phyloP scores from a whole-genome alignment of 371 early-diverging fungal genomes.

The Apophysomyces elegans region DNA sequence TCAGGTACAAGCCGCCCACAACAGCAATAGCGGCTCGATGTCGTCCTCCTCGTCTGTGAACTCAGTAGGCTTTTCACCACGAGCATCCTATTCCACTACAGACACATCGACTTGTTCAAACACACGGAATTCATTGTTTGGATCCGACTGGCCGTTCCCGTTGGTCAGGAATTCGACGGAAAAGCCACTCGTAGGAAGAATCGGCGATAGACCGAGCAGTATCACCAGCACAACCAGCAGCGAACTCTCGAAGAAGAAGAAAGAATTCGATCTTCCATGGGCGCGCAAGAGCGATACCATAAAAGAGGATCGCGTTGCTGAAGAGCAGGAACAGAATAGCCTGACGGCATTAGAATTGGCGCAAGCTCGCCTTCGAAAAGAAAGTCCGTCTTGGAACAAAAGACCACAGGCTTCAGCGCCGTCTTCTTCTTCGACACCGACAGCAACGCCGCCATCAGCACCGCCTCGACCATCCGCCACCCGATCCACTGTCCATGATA shows the following conservation, averaged over 20 bases:
- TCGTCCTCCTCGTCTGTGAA: constrained; percentile 14
- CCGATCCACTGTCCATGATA: neutral
- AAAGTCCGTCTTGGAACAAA: constrained; percentile 7
- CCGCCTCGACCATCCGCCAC: neutral
- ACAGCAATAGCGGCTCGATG: constrained; percentile 8
- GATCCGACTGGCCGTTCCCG: constrained; percentile 47
- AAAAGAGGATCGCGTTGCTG: constrained; percentile 21
- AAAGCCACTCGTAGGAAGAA: constrained; percentile 25
- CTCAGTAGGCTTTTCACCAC: constrained; percentile 12
- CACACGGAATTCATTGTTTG: constrained; percentile 16
- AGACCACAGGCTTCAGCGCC: constrained; percentile 11
- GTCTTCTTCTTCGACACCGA: constrained; percentile 8
- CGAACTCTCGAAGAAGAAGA: constrained; percentile 25
- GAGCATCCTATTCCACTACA: constrained; percentile 18
- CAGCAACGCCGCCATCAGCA: constrained; percentile 17
- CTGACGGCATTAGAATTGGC: constrained; percentile 42
- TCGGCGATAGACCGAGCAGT: constrained; percentile 18
- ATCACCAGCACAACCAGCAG: neutral
- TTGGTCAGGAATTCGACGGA: constrained; percentile 18
- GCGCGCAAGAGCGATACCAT: constrained; percentile 24
- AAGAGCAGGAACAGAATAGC: constrained; percentile 24
- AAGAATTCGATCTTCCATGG: constrained; percentile 25
- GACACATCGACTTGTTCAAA: constrained; percentile 18
- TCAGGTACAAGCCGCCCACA: constrained; percentile 40
- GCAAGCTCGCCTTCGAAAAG: constrained; percentile 38